Evolutionary conservation across 1,284 basidiomycete genomes (phyloP).

Genomic region (Ganoderma resinaceum): DNA sequence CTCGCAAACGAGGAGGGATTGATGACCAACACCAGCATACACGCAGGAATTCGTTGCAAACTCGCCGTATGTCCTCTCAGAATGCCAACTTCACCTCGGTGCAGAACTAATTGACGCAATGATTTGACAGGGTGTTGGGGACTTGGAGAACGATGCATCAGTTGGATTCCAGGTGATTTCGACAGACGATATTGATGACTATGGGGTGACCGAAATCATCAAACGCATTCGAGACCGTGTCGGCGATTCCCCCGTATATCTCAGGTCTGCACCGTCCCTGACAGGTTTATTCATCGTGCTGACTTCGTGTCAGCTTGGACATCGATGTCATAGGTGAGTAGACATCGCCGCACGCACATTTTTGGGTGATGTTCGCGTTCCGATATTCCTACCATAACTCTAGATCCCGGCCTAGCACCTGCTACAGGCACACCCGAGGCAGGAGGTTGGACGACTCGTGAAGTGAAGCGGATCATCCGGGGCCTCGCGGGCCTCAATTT

Average conservation of each 20-base stretch:
- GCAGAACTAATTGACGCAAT: neutral
- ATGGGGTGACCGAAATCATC: conserved; percentile 69
- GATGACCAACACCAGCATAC: conserved; percentile 74
- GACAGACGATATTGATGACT: conserved; percentile 79
- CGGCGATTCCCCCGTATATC: conserved; percentile 75
- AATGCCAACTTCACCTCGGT: neutral
- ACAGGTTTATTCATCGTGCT: neutral
- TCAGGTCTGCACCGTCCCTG: conserved; percentile 58
- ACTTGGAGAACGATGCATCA: conserved; percentile 66
- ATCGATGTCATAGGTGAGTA: conserved; percentile 77
- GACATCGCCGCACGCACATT: neutral
- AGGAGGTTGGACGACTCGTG: conserved; percentile 84
- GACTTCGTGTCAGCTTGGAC: conserved; percentile 56
- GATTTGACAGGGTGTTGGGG: conserved; percentile 54
- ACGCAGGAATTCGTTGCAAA: conserved; percentile 82
- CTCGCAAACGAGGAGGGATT: conserved; percentile 77
- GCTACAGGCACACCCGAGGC: conserved; percentile 87
- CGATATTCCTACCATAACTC: neutral
- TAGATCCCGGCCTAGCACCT: conserved; percentile 81
- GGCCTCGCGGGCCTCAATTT: conserved; percentile 81
- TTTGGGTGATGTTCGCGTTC: too few species aligned
- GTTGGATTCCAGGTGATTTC: conserved; percentile 77
- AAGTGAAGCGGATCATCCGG: conserved; percentile 80
- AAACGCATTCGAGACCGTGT: conserved; percentile 67
- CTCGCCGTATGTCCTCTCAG: conserved; percentile 52